These are phyloP conservation scores for Epichloe hybrida DNA, from an alignment of 2,329 filamentous ascomycete species.

Conservation along the genomic window DNA sequence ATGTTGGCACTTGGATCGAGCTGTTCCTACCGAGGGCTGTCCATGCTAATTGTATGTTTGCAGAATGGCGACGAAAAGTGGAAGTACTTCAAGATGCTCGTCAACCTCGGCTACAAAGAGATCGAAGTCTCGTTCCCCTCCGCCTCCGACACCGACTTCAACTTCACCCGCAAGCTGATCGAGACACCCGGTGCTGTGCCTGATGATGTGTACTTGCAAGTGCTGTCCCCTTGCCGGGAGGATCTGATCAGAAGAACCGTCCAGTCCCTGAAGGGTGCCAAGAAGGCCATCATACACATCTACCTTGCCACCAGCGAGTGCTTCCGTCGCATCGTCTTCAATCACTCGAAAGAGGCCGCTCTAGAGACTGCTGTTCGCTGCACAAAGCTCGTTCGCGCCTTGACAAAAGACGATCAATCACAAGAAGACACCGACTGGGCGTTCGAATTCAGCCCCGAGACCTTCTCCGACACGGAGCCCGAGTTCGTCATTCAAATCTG, in stretches of 20 bases:
- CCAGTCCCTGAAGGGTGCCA: slow-evolving; percentile 74
- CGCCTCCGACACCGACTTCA: slow-evolving; percentile 88
- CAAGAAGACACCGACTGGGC: slow-evolving; percentile 51
- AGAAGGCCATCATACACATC: slow-evolving; percentile 89
- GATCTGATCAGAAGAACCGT: slow-evolving; percentile 85
- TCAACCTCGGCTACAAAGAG: slow-evolving; percentile 89
- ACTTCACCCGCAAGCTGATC: slow-evolving; percentile 79
- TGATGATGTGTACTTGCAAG: slow-evolving; percentile 84
- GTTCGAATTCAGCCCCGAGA: slow-evolving; percentile 76
- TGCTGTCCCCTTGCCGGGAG: slow-evolving; percentile 80
- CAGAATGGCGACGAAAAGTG: slow-evolving; percentile 92
- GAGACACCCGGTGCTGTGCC: slow-evolving; percentile 73
- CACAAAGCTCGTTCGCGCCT: slow-evolving; percentile 70
- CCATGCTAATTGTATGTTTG: not conserved
- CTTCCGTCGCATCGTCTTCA: slow-evolving; percentile 85
- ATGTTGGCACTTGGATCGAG: slow-evolving; percentile 7
- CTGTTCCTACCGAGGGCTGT: not conserved
- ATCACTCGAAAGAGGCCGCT: slow-evolving; percentile 69
- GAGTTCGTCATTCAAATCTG: slow-evolving; percentile 77
- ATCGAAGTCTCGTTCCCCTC: slow-evolving; percentile 95
- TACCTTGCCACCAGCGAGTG: slow-evolving; percentile 95
- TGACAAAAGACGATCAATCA: slow-evolving; percentile 67
- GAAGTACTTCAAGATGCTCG: slow-evolving; percentile 88
- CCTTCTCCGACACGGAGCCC: slow-evolving; percentile 79
- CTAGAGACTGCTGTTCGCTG: slow-evolving; percentile 74